Base-by-base conservation (phyloP, 805 yeast species). In the Myxozyma monticola region DNA sequence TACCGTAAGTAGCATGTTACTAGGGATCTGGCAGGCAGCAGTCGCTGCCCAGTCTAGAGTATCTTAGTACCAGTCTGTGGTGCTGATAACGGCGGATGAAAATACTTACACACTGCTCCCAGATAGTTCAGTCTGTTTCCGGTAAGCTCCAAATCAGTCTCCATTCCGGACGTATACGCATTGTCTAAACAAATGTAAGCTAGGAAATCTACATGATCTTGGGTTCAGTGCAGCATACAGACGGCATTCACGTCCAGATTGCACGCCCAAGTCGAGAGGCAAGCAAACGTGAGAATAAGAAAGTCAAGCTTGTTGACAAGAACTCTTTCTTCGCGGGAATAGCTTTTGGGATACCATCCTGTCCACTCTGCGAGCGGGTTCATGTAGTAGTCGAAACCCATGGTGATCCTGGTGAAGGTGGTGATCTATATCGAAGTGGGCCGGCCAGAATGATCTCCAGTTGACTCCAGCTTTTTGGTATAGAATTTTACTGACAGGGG, bases 141-240 rank as follows among this genome's bases (percentile, higher is more conserved):
- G 8, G 38, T 25, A 37, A 61, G 48, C 1, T 49, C 33, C 4
- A 65, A 55, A 26, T 64, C 71, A 37, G 69, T 70, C 44, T 65
- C 54, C 61, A 75, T 61, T 0, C 77, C 75, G 37, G 71, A 65
- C 37, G 71, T 73, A 54, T 72, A 75, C 9, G 77, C 78, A 46
- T 73, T 74, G 43, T 68, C 50, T 46, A 1, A 7, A n/a, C n/a
- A n/a, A n/a, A n/a, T n/a, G n/a, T n/a, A n/a, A n/a, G n/a, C n/a
- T n/a, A n/a, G n/a, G n/a, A n/a, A n/a, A n/a, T n/a, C n/a, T n/a
- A 25, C 20, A 14, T 6, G 39, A n/a, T 20, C 35, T 7, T 83
- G 31, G 78, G 29, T 26, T 8, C 29, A 10, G 29, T 26, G 10
- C 29, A 10, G 29, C n/a, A n/a, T n/a, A n/a, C 54, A 21, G 48